phyloP scores from a whole-genome alignment of 1,139 yeast genomes.

The Wickerhamomyces sp. region DNA sequence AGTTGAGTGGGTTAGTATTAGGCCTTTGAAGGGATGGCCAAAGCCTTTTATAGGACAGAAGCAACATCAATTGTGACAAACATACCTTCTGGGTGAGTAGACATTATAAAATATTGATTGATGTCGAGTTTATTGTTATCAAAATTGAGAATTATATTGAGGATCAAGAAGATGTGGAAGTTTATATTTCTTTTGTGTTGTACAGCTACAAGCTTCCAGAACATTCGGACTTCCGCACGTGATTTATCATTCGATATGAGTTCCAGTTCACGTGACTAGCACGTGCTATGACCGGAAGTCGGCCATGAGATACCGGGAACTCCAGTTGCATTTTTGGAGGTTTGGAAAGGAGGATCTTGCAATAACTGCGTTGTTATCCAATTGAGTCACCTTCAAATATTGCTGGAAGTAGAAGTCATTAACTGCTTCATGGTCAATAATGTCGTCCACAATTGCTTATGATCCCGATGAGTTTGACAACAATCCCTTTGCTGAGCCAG shows the following conservation, averaged over 20 bases:
- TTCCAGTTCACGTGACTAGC: background rate
- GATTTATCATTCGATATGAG: background rate
- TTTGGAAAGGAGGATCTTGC: background rate
- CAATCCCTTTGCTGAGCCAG: slow-evolving; percentile 50
- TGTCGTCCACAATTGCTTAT: slow-evolving; percentile 54
- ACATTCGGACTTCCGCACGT: background rate
- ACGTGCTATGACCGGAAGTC: background rate
- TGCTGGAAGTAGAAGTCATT: no score
- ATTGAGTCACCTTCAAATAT: no score
- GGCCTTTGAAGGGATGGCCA: background rate
- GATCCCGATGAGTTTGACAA: slow-evolving; percentile 66
- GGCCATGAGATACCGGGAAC: background rate
- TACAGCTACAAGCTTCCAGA: background rate
- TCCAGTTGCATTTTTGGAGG: background rate
- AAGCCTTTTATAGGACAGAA: background rate
- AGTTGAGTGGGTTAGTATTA: background rate
- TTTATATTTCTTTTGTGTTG: background rate
- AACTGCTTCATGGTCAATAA: slow-evolving; percentile 13
- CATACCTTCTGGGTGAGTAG: slow-evolving; percentile 37
- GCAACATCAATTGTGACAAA: slow-evolving; percentile 1
- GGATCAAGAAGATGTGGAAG: background rate
- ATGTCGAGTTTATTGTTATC: background rate
- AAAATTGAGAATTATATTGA: background rate
- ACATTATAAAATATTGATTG: slow-evolving; percentile 14
- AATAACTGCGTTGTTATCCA: no score